phyloP scores from a whole-genome alignment of 1,284 basidiomycete species.

The Pseudozyma sp. region DNA sequence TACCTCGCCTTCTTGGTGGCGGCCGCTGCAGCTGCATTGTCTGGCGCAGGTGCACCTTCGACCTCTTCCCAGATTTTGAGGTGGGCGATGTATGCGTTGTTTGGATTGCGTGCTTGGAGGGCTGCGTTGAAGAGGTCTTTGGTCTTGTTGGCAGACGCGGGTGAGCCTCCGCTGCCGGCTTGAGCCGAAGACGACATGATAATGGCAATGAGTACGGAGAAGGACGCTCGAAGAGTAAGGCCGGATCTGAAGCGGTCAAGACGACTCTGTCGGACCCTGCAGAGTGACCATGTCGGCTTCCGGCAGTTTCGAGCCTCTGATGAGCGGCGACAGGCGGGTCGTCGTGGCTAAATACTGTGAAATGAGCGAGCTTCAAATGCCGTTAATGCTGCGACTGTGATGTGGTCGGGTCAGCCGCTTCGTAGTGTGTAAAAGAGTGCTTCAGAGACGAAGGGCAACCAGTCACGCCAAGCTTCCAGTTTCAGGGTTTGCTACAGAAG shows the following conservation, averaged over 20 bases:
- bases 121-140: constrained; percentile 63
- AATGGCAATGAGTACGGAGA: not conserved
- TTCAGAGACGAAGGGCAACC: not conserved
- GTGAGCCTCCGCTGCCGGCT: constrained; percentile 10
- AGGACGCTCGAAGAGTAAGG: not conserved
- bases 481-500: constrained; percentile 7
- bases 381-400: too few relatives aligned
- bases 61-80: constrained; percentile 66
- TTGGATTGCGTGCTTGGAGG: constrained; percentile 53
- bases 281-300: constrained; percentile 2
- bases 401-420: not conserved
- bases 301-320: too few relatives aligned
- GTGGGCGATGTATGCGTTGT: constrained; percentile 65
- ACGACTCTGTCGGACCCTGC: not conserved
- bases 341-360: not conserved
- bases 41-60: constrained; percentile 23
- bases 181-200: constrained; percentile 34
- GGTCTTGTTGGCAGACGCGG: constrained; percentile 37
- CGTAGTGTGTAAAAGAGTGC: not conserved
- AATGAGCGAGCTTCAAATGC: too few relatives aligned
- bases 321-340: too few relatives aligned
- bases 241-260: constrained; percentile 1
- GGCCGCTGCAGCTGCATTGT: not conserved
- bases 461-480: constrained; percentile 2
- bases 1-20: constrained; percentile 62